phyloP scores from a whole-genome alignment of 140 eudicot genomes.

The Ambrosia hybrid region DNA sequence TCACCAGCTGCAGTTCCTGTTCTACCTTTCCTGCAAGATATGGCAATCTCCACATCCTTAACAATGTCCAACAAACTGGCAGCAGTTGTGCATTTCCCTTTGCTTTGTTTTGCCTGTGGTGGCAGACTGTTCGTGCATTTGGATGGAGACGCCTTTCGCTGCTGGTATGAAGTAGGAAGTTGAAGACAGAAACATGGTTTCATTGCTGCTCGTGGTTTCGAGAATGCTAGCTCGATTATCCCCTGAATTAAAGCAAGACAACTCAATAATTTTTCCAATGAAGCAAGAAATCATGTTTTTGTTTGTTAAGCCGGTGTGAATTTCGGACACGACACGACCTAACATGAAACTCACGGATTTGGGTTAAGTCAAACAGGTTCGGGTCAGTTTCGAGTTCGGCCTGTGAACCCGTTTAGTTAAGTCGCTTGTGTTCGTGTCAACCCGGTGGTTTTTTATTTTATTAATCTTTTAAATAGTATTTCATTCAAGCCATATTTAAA shows the following conservation, averaged over 20 bases:
- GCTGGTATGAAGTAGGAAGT: constrained; percentile 59
- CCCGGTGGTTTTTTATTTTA: no score
- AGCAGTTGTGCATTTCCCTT: constrained; percentile 74
- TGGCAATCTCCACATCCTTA: constrained; percentile 90
- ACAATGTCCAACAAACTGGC: constrained; percentile 67
- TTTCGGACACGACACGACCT: no score
- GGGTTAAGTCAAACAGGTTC: no score
- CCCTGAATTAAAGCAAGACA: constrained; percentile 47
- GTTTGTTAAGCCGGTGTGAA: no score
- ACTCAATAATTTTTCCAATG: neutral
- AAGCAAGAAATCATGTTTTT: neutral
- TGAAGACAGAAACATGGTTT: constrained; percentile 89
- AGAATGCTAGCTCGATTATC: constrained; percentile 72
- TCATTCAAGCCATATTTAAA: no score
- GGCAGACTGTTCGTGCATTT: constrained; percentile 57
- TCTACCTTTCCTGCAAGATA: constrained; percentile 83
- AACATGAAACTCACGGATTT: no score
- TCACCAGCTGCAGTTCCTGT: constrained; percentile 96
- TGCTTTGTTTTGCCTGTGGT: constrained; percentile 60
- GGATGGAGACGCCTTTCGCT: constrained; percentile 51
- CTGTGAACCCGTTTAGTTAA: no score
- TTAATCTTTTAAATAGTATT: no score
- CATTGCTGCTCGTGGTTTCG: constrained; percentile 66
- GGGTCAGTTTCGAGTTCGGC: no score
- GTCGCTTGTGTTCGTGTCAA: no score